Conservation (phyloP, 2,329 filamentous ascomycete genomes). For the Triangularia verruculosa region DNA sequence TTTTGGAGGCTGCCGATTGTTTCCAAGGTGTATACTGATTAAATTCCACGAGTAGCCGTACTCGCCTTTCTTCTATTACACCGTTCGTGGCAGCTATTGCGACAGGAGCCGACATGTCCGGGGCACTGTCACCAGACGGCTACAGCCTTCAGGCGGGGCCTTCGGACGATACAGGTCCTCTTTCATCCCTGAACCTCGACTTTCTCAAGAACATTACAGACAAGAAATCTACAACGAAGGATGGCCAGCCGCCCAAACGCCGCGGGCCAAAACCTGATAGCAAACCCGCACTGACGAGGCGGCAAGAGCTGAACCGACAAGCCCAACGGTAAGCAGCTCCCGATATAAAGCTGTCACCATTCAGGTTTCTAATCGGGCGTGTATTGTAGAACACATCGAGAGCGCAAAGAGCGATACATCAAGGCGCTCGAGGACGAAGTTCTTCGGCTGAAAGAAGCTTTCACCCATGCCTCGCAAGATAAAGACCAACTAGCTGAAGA, state of each 20-base stretch:
- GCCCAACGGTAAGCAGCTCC: slow-evolving; percentile 71
- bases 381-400: slow-evolving; percentile 79
- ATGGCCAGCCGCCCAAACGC: slow-evolving; percentile 82
- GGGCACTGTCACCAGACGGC: slow-evolving; percentile 43
- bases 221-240: slow-evolving; percentile 64
- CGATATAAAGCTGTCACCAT: too few relatives aligned
- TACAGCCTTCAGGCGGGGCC: slow-evolving; percentile 24
- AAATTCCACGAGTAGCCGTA: not conserved
- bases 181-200: slow-evolving; percentile 50
- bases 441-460: slow-evolving; percentile 82
- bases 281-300: slow-evolving; percentile 86
- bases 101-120: slow-evolving; percentile 38
- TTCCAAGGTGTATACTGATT: not conserved
- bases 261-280: slow-evolving; percentile 94
- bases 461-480: slow-evolving; percentile 68
- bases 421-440: slow-evolving; percentile 91
- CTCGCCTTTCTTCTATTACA: not conserved
- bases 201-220: slow-evolving; percentile 56
- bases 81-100: too few relatives aligned
- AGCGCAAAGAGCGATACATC: slow-evolving; percentile 95
- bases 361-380: slow-evolving; percentile 4
- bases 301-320: slow-evolving; percentile 92
- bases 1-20: not conserved
- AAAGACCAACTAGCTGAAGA: slow-evolving; percentile 74
- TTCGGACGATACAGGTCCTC: slow-evolving; percentile 38